These are phyloP conservation scores for Hericium coralloides DNA, from an alignment of 768 basidiomycete species.

Conservation along the genomic window DNA sequence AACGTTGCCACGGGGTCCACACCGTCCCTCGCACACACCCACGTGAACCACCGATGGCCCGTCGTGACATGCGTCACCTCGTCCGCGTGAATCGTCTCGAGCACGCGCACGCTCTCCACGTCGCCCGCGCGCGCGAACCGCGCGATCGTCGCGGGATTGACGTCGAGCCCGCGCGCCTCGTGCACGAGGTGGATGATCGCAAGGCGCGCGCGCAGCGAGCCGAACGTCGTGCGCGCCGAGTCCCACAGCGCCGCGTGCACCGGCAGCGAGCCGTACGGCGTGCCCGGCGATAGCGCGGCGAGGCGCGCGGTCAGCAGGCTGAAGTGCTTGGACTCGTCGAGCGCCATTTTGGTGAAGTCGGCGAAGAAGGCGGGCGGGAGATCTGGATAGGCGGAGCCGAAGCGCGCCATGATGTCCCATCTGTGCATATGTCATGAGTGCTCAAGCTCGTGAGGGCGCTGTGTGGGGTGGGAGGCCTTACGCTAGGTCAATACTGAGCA, in stretches of 20 bases:
- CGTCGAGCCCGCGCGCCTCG: constrained; percentile 77
- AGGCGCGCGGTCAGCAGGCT: constrained; percentile 58
- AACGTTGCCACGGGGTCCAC: constrained; percentile 58
- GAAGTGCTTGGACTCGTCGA: constrained; percentile 86
- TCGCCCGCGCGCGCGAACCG: constrained; percentile 62
- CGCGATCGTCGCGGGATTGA: constrained; percentile 74
- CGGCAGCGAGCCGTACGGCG: constrained; percentile 60
- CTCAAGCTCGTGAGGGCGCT: background rate
- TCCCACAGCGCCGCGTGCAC: constrained; percentile 80
- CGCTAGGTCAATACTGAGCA: constrained; percentile 63
- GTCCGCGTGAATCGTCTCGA: constrained; percentile 74
- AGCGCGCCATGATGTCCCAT: constrained; percentile 80
- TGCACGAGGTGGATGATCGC: constrained; percentile 84
- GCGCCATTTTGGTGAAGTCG: constrained; percentile 77
- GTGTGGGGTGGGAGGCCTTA: constrained; percentile 25
- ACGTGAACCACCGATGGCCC: constrained; percentile 79
- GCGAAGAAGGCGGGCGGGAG: constrained; percentile 70
- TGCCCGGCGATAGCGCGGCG: constrained; percentile 48
- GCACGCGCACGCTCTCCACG: constrained; percentile 50
- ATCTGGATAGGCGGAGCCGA: constrained; percentile 48
- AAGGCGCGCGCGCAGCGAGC: constrained; percentile 60
- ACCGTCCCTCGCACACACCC: constrained; percentile 50
- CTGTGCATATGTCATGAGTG: constrained; percentile 22
- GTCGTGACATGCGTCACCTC: constrained; percentile 77
- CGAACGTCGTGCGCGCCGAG: constrained; percentile 57